Evolutionary conservation across 202 grass and related monocot species (phyloP), one percentile per base, ranked within the genome.

Genomic region (Saccharum hybrid): DNA sequence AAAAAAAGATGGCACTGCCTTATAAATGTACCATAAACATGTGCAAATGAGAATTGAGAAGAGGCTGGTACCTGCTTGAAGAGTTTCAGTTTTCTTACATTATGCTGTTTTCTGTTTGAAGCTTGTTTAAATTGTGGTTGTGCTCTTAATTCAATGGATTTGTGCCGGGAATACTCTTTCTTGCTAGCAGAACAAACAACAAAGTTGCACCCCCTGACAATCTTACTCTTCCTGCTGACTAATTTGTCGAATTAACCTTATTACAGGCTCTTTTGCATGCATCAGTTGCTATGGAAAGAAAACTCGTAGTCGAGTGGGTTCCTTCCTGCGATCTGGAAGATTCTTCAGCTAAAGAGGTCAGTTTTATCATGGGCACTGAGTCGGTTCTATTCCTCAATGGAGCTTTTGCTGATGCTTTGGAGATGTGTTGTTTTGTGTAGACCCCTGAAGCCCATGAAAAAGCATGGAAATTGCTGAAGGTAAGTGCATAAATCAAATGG

Each of bases 221-320:
- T 77, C 15, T 69, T n/a, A 64, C 49, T 52, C 48, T 81, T 52
- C 76, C 46, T 85, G 40, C 80, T 87, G 21, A 71, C 52, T 87
- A 13, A 88, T 54, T 68, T 72, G 34, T 75, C 41, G 28, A 63
- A 78, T 65, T 78, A 26, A 45, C 59, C 34, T 66, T 77, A 56
- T 90, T 92, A 15, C 86, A 98, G 96, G 96, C 96, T 86, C 91
- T 98, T 80, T 80, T 92, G 72, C 96, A 98, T 89, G 96, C 93
- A 84, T 96, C 96, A 71, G 93, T 92, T 70, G 86, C 74, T 76
- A 92, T 92, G 74, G 84, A 76, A 80, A 96, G 88, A 72, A 98
- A 98, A 80, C 91, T 98, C 82, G 66, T 98, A n/a, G 84, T 98
- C 12, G 78, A 98, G 26, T 98, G 93, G 96, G 81, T 98, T 75